Base-by-base conservation (phyloP, 345 rosid genomes). In the Boechera divaricarpa region DNA sequence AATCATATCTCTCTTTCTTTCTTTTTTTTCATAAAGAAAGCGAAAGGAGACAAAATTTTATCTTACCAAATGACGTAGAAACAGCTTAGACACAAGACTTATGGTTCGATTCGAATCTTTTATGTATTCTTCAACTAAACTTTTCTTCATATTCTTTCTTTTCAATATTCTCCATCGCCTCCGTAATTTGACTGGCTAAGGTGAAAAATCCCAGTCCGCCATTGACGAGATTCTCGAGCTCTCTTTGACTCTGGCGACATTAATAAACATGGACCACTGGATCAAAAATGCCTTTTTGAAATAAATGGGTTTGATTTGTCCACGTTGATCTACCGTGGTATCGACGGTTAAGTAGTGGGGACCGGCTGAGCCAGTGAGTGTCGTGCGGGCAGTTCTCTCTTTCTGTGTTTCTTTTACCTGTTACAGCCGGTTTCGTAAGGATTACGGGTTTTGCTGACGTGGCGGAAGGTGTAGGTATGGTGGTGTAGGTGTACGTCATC, bases 331-430 rank as follows among this genome's bases (percentile, higher is more conserved):
- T 32, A 63, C 47, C 80, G 75, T 76, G 70, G 80, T 21, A 61
- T 69, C 16, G 67, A 69, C 66, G 86, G 79, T 38, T 21, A 6
- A 72, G 79, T 86, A 77, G 62, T 44, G 57, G 74, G 62, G 71
- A 87, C 85, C 82, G 76, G 83, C 62, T 69, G 9, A 51, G 72
- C 70, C 83, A 80, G 85, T 81, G 71, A 76, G 44, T 84, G 85
- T 81, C 58, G 54, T 51, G 62, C 71, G 61, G 60, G n/a, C 2
- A 70, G 84, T 82, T 32, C 28, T n/a, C 49, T 48, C 10, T 60
- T 47, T 73, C 59, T 45, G 53, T 65, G 48, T 2, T 6, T 10
- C 52, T 41, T 55, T 26, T 10, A 69, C 83, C 75, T 47, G 78
- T 42, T 66, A 61, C 21, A 56, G 74, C 86, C 82, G 82, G 83